A percentile compares a stretch with the other conserved stretches of the same genome.
Conservation (phyloP, 2,329 filamentous ascomycete species). For the Verticillium klebahnii region DNA sequence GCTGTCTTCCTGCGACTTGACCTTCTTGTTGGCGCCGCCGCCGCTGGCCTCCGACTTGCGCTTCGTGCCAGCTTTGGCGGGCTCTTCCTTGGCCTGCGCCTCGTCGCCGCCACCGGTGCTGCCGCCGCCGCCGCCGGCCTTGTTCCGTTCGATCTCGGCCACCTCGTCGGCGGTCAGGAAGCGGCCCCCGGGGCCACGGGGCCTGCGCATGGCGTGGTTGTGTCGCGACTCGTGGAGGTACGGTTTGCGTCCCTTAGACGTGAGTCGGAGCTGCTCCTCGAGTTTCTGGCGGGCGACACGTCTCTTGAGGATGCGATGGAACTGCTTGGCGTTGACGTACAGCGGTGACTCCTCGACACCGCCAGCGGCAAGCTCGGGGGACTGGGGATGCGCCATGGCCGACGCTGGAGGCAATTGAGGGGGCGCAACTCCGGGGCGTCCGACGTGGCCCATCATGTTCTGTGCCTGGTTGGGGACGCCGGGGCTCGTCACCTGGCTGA, state of each 20-base stretch:
- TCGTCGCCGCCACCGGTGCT: conserved; percentile 3
- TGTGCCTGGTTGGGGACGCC: conserved; percentile 64
- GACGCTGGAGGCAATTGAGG: conserved; percentile 60
- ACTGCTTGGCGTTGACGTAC: conserved; percentile 98
- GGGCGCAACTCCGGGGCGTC: conserved; percentile 45
- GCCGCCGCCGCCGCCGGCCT: conserved; percentile 26
- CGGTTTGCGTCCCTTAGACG: conserved; percentile 91
- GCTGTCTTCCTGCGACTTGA: conserved; percentile 39
- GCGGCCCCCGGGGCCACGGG: conserved; percentile 86
- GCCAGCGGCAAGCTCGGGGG: conserved; percentile 71
- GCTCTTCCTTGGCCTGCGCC: conserved; percentile 3
- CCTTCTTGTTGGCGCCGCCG: conserved; percentile 50
- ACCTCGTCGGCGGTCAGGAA: conserved; percentile 97
- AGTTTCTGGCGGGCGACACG: conserved; percentile 88
- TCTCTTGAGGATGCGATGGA: conserved; percentile 93
- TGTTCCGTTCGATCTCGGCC: conserved; percentile 74
- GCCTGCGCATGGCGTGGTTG: conserved; percentile 96
- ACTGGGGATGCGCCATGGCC: conserved; percentile 64
- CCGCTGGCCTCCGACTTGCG: conserved; percentile 53
- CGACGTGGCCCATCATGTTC: conserved; percentile 68
- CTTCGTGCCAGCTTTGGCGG: conserved; percentile 44
- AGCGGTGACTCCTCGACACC: conserved; percentile 85
- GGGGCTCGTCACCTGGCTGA: conserved; percentile 75
- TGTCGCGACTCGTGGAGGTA: conserved; percentile 97
- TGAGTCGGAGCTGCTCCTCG: conserved; percentile 86